A percentile compares a stretch with the other conserved stretches of the same genome.
Conservation (phyloP, 2,329 filamentous ascomycete genomes). For the Raffaelea albimanens region DNA sequence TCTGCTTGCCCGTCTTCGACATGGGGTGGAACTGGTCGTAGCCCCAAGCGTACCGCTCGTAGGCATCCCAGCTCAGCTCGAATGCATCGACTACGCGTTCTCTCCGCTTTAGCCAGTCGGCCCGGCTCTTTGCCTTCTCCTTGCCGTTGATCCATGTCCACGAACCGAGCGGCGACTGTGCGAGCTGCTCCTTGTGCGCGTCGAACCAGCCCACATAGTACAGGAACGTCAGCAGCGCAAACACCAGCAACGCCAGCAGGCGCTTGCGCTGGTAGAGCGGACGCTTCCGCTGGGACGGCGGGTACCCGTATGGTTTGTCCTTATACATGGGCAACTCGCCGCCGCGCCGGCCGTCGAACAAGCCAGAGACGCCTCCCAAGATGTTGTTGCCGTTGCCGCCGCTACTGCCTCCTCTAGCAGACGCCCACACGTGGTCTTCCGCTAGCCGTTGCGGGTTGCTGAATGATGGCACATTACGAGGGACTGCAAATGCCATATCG, state of each 20-base stretch:
- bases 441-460: conserved; percentile 52
- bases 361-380: conserved; percentile 51
- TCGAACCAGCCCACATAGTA: conserved; percentile 61
- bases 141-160: conserved; percentile 46
- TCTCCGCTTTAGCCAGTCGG: conserved; percentile 70
- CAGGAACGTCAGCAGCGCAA: conserved; percentile 49
- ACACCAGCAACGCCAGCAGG: conserved; percentile 37
- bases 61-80: conserved; percentile 83
- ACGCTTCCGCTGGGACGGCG: conserved; percentile 47
- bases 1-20: conserved; percentile 68
- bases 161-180: conserved; percentile 22
- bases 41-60: conserved; percentile 89
- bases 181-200: conserved; percentile 24
- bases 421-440: conserved; percentile 59
- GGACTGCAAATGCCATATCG: conserved; percentile 57
- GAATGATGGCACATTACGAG: conserved; percentile 62
- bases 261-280: conserved; percentile 58
- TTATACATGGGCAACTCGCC: conserved; percentile 85
- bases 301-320: conserved; percentile 83
- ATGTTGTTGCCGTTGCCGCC: conserved; percentile 31
- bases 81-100: conserved; percentile 84
- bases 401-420: conserved; percentile 22
- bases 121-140: conserved; percentile 30
- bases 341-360: conserved; percentile 46
- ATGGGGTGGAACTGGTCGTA: conserved; percentile 82